Evolutionary conservation across 2,329 filamentous ascomycete genomes (phyloP).

Genomic region (Aspergillus fumigatiaffinis): DNA sequence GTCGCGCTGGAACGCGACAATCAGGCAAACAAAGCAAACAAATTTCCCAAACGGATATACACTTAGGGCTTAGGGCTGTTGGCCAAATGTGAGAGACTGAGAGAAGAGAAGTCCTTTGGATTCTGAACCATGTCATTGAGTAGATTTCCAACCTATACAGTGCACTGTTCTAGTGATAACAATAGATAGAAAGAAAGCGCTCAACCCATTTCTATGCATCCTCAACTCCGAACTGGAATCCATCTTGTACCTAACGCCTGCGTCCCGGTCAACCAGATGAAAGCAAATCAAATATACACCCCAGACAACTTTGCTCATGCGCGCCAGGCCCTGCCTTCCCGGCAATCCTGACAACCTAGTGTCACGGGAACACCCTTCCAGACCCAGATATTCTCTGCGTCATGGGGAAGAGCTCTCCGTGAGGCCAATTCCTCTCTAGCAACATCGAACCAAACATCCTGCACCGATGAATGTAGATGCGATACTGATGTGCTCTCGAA

Average conservation of each 20-base stretch:
- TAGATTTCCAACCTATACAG: neutral
- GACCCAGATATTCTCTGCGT: conserved; percentile 29
- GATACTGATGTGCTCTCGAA: conserved; percentile 28
- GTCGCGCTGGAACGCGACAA: neutral
- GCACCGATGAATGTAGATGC: conserved; percentile 29
- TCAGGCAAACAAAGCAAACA: neutral
- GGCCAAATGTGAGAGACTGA: neutral
- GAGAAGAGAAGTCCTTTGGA: neutral
- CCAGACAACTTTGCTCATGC: conserved; percentile 18
- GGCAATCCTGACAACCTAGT: conserved; percentile 35
- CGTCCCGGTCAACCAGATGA: neutral
- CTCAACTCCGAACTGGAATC: neutral
- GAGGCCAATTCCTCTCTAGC: conserved; percentile 28
- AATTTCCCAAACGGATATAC: neutral
- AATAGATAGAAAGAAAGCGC: neutral
- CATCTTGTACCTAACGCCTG: neutral
- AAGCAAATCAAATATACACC: neutral
- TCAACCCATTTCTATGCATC: neutral
- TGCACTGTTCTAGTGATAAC: neutral
- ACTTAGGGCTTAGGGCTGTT: neutral
- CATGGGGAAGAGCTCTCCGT: conserved; percentile 29
- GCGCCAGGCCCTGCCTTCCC: conserved; percentile 26
- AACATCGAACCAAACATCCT: conserved; percentile 40
- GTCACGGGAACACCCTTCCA: conserved; percentile 34
- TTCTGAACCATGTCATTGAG: neutral